phyloP scores from a whole-genome alignment of 2,329 filamentous ascomycete species.

The Plenodomus lindquistii region DNA sequence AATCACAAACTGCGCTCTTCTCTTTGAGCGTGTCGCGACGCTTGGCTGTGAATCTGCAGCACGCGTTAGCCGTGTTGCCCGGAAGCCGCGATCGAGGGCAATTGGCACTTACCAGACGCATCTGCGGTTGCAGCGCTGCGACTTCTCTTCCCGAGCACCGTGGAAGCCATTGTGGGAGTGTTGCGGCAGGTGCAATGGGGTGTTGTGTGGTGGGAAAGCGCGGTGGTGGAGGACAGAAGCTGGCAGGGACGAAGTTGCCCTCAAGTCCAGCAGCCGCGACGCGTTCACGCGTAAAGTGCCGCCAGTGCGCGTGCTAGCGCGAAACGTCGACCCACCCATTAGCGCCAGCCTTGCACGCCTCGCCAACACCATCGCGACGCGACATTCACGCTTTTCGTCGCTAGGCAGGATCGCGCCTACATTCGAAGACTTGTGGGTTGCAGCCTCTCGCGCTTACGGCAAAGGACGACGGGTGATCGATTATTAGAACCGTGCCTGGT shows the following conservation, averaged over 20 bases:
- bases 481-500: too few species aligned
- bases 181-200: conserved; percentile 24
- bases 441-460: too few species aligned
- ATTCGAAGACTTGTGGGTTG: too few species aligned
- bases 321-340: not conserved
- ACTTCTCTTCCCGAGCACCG: conserved; percentile 46
- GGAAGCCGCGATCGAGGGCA: conserved; percentile 7
- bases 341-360: too few species aligned
- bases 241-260: conserved; percentile 1
- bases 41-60: conserved; percentile 25
- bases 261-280: conserved; percentile 18
- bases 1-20: conserved; percentile 50
- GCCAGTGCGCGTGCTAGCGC: not conserved
- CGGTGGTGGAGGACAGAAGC: conserved; percentile 15
- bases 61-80: conserved; percentile 29
- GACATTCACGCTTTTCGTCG: too few species aligned
- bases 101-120: conserved; percentile 30
- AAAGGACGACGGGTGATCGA: too few species aligned
- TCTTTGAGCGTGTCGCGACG: conserved; percentile 46
- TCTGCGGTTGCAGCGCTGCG: conserved; percentile 34
- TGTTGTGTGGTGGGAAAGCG: conserved; percentile 25
- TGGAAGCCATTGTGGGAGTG: conserved; percentile 33
- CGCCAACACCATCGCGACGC: too few species aligned
- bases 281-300: conserved; percentile 4
- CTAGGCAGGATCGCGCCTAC: too few species aligned